Evolutionary conservation across 495 filamentous ascomycete species (phyloP), one percentile per base, ranked within the genome.

Genomic region (Cercophora scortea): DNA sequence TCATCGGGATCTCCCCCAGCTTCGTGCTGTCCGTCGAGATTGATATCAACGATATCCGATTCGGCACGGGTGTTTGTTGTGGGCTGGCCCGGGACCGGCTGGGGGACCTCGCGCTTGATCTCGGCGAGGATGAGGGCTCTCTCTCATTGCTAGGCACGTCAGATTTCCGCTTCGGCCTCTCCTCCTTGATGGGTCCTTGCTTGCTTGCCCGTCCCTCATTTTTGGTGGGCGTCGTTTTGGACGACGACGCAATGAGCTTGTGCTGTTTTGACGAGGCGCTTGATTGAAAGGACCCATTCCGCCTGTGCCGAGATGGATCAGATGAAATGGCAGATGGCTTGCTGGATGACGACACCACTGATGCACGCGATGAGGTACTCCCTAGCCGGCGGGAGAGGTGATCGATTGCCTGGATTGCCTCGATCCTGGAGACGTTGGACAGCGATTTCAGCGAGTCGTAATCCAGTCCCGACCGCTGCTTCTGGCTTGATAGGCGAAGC

Each of bases 361-460:
- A 43, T 43, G 42, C 8, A 4, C 15, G 32, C 7, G 44, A n/a
- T n/a, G n/a, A 15, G n/a, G 12, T 19, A 8, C 48, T 50, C 42
- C 38, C 55, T 16, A 69, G 49, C 6, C 66, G 56, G 16, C 60
- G 64, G 13, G 68, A 69, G 17, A 71, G 61, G 11, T 59, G 47
- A 34, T 69, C 57, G 33, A 71, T 69, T 16, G 64, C 49, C 40
- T 58, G 58, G 57, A 69, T 65, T 6, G 68, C 62, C 10, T 68
- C 64, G 11, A 57, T 32, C 12, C 66, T 52, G 0, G 68, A 71
- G 4, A 61, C 42, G 45, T 71, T 69, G 0, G 66, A 71, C 32
- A 71, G 52, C 2, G 64, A 52, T 57, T 64, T 58, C 18, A 71
- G 62, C 6, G 68, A 69, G 35, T 59, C 59, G 48, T 65, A 71